Evolutionary conservation across 495 filamentous ascomycete genomes (phyloP).

Genomic region (Darksidea phi): DNA sequence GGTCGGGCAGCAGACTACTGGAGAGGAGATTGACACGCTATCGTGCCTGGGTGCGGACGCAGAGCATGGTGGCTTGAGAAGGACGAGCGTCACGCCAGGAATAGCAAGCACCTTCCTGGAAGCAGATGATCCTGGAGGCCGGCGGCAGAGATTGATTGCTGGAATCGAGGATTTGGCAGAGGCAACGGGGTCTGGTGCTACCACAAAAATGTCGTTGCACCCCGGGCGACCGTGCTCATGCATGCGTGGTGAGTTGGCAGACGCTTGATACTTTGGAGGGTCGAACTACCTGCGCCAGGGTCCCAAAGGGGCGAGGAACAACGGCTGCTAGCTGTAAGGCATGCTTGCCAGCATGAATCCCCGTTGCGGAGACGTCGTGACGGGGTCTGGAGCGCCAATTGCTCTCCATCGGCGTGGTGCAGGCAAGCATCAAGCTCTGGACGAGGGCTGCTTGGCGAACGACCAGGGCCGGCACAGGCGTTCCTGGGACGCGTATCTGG

Average conservation of each 20-base stretch:
- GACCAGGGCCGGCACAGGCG: constrained; percentile 20
- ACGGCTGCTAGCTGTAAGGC: constrained; percentile 40
- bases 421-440: constrained; percentile 12
- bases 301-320: constrained; percentile 47
- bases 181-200: constrained; percentile 35
- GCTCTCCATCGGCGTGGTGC: constrained; percentile 3
- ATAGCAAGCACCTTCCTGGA: constrained; percentile 32
- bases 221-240: constrained; percentile 50
- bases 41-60: constrained; percentile 27
- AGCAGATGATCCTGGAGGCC: constrained; percentile 7
- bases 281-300: constrained; percentile 54
- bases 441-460: constrained; percentile 25
- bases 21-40: constrained; percentile 52
- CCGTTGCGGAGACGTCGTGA: constrained; percentile 14
- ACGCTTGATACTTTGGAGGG: constrained; percentile 64
- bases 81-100: constrained; percentile 32
- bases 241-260: constrained; percentile 91
- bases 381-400: constrained; percentile 2
- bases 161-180: constrained; percentile 27
- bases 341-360: constrained; percentile 34
- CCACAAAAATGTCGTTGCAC: constrained; percentile 35
- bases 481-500: constrained; percentile 32
- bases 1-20: constrained; percentile 43
- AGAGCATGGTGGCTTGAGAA: constrained; percentile 35
- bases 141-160: constrained; percentile 29